Percentiles rank a stretch among this genome's conserved stretches.
phyloP scores from a whole-genome alignment of 2,329 filamentous ascomycete species.

The Taxawa tesnikishii region DNA sequence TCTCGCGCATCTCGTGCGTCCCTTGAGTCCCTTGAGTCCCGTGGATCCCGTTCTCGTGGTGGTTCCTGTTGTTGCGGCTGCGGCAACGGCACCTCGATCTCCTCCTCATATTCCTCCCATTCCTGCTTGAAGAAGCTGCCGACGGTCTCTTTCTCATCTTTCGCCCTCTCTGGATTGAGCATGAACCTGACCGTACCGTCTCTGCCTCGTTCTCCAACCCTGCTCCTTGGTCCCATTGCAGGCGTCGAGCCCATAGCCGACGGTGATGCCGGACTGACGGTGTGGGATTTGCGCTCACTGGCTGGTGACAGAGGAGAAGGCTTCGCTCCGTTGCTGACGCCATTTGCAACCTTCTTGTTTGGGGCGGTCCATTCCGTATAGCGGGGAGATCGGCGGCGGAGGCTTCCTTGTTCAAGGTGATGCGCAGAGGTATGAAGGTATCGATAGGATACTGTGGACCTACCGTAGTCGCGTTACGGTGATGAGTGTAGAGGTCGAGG shows the following conservation, averaged over 20 bases:
- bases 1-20: too few relatives aligned
- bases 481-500: slow-evolving; percentile 83
- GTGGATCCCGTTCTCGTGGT: too few relatives aligned
- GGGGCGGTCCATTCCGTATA: slow-evolving; percentile 40
- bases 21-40: too few relatives aligned
- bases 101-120: slow-evolving; percentile 64
- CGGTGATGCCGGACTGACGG: slow-evolving; percentile 26
- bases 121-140: slow-evolving; percentile 59
- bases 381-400: slow-evolving; percentile 48
- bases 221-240: slow-evolving; percentile 13
- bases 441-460: slow-evolving; percentile 62
- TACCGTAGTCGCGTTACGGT: slow-evolving; percentile 60
- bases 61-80: too few relatives aligned
- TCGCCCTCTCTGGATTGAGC: slow-evolving; percentile 66
- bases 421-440: slow-evolving; percentile 74
- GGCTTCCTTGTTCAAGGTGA: slow-evolving; percentile 72
- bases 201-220: slow-evolving; percentile 30
- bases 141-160: slow-evolving; percentile 56
- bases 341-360: slow-evolving; percentile 20
- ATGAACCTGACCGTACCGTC: slow-evolving; percentile 83
- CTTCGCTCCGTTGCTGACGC: slow-evolving; percentile 18
- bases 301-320: slow-evolving; percentile 4
- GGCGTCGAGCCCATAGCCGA: slow-evolving; percentile 21
- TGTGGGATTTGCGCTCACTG: slow-evolving; percentile 2
- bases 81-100: slow-evolving; percentile 51